Evolutionary conservation across 2,329 filamentous ascomycete genomes (phyloP).

Genomic region (Nothophoma quercina): DNA sequence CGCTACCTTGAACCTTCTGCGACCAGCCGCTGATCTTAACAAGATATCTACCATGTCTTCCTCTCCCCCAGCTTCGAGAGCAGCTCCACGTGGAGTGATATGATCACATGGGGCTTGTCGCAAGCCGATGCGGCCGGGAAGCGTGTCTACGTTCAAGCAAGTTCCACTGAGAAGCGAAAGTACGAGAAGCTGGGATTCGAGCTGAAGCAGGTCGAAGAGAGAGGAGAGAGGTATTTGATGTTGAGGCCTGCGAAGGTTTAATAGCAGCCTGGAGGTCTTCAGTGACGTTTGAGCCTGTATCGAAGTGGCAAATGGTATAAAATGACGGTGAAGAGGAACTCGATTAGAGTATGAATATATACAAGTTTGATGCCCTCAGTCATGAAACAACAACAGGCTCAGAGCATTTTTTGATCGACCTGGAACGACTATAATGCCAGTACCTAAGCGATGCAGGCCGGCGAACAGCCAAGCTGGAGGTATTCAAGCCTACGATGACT

Average conservation of each 20-base stretch:
- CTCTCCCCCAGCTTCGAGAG: background rate
- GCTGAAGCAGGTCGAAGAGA: background rate
- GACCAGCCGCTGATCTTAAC: too few species aligned
- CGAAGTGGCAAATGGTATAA: background rate
- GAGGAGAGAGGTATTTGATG: constrained; percentile 1
- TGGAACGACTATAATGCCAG: too few species aligned
- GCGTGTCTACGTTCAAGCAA: background rate
- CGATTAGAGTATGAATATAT: constrained; percentile 4
- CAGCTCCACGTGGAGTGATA: background rate
- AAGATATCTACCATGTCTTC: constrained; percentile 1
- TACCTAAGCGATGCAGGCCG: too few species aligned
- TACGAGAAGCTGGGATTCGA: background rate
- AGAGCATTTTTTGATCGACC: too few species aligned
- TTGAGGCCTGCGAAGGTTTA: background rate
- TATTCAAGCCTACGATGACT: constrained; percentile 10
- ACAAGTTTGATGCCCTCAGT: constrained; percentile 2
- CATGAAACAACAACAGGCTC: background rate
- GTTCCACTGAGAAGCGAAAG: background rate
- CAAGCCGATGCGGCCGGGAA: background rate
- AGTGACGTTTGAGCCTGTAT: too few species aligned
- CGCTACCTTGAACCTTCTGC: background rate
- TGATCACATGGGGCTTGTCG: background rate
- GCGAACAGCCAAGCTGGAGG: background rate
- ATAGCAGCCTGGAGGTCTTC: too few species aligned
- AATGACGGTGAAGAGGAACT: background rate